Conservation (phyloP, 176 grass and related monocot species). For the barley (Hordeum vulgare) region MorexV3_pseudomolecules_assembly NC_058518.1:136073-136572, state of each 20-base stretch:
- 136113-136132: constrained; percentile 46
- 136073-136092: constrained; percentile 26
- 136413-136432: constrained; percentile 58
- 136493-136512: constrained; percentile 91
- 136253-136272: constrained; percentile 53
- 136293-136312: constrained; percentile 83
- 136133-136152: constrained; percentile 66
- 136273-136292: constrained; percentile 48
- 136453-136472: constrained; percentile 81
- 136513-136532: constrained; percentile 89
- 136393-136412: constrained; percentile 16
- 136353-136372: background rate
- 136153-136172: constrained; percentile 47
- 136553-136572: background rate
- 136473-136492: constrained; percentile 90
- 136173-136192: constrained; percentile 48
- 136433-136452: constrained; percentile 88
- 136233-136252: constrained; percentile 51
- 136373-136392: constrained; percentile 1
- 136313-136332: constrained; percentile 88
- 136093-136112: constrained; percentile 27
- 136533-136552: constrained; percentile 90
- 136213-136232: constrained; percentile 63
- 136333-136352: constrained; percentile 60
- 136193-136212: constrained; percentile 31